Evolutionary conservation across 106 monocot genomes (phyloP).

Genomic region (Platanthera zijinensis): DNA sequence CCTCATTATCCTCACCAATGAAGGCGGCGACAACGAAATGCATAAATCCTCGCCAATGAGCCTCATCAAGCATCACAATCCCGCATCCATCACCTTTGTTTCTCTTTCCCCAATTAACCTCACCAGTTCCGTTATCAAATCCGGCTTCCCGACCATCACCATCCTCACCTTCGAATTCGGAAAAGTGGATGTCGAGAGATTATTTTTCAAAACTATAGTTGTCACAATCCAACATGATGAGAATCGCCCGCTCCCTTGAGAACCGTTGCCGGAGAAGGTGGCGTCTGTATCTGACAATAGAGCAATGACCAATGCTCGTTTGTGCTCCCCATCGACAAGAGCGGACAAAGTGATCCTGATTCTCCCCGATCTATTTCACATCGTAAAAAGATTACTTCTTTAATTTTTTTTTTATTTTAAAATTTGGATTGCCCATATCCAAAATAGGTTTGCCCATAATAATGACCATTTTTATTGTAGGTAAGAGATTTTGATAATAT

Average conservation of each 20-base stretch:
- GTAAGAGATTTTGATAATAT: too few species aligned
- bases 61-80: constrained; percentile 28
- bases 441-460: too few species aligned
- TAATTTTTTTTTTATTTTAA: too few species aligned
- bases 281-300: constrained; percentile 9
- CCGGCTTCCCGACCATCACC: constrained; percentile 20
- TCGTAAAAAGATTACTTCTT: too few species aligned
- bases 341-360: too few species aligned
- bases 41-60: not conserved
- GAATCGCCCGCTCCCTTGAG: not conserved
- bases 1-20: constrained; percentile 1
- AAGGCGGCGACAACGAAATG: too few species aligned
- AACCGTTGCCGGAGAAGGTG: not conserved
- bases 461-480: too few species aligned
- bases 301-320: not conserved
- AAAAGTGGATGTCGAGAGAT: too few species aligned
- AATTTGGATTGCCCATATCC: too few species aligned
- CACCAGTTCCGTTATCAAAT: constrained; percentile 37
- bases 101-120: constrained; percentile 19
- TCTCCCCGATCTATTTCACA: too few species aligned
- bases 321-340: not conserved
- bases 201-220: constrained; percentile 20
- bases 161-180: constrained; percentile 18
- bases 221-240: not conserved
- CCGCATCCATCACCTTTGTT: constrained; percentile 17